Conservation (phyloP, 139 green algal species). For the Auxenochlorella pyrenoidosa region DNA sequence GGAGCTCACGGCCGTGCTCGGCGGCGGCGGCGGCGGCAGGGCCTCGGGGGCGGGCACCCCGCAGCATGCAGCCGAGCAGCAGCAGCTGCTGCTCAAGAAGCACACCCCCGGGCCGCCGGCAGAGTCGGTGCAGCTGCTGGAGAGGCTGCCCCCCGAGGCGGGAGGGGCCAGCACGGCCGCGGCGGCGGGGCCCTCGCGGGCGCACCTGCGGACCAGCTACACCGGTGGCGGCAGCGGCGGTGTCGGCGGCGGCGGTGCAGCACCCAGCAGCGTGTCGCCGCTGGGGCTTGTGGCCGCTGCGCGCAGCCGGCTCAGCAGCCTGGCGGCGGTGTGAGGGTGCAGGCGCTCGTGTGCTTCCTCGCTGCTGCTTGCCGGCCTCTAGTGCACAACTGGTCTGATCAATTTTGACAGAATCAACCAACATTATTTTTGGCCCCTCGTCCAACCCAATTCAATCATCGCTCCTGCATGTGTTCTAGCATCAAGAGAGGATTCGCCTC, state of each 20-base stretch:
- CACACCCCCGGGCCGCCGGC: not conserved
- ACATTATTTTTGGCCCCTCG: too few species aligned
- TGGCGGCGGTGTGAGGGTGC: not conserved
- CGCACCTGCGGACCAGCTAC: constrained; percentile 14
- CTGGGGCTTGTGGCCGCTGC: not conserved
- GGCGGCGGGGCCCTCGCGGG: not conserved
- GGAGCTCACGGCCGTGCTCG: constrained; percentile 6
- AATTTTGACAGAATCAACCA: too few species aligned
- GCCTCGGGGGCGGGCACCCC: not conserved
- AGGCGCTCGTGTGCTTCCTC: not conserved
- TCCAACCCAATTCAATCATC: too few species aligned
- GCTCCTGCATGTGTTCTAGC: too few species aligned
- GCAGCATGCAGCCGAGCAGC: not conserved
- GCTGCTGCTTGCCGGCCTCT: too few species aligned
- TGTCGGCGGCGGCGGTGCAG: not conserved
- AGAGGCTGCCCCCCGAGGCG: not conserved
- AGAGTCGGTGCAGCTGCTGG: not conserved
- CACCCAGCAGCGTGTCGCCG: not conserved
- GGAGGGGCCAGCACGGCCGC: not conserved
- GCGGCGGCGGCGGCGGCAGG: constrained; percentile 2
- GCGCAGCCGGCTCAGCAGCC: not conserved
- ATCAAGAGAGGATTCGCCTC: too few species aligned
- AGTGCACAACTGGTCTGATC: too few species aligned
- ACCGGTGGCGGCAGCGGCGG: not conserved
- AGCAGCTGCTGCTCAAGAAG: constrained; percentile 7